Evolutionary conservation across 2,329 filamentous ascomycete species (phyloP), one percentile per base, ranked within the genome.

Genomic region (Aphanoascus verrucosus): DNA sequence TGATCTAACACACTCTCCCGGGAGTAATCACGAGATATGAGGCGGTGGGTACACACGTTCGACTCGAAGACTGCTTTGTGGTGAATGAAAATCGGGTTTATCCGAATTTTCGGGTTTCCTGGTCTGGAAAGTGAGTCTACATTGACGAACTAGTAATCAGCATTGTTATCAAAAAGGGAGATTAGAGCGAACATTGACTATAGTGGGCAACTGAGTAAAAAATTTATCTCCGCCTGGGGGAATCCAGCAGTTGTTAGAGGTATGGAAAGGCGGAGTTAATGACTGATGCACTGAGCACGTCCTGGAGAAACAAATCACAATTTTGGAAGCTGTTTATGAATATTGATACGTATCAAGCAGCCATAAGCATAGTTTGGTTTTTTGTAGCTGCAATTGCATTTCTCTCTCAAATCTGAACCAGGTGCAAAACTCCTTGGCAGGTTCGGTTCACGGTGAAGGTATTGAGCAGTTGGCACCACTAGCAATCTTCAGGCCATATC

Each of bases 11-110:
- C 28, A 15, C 23, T 31, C n/a, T 38, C 32, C 32, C 31, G 12
- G 31, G 3, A 35, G 28, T 28, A 7, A 19, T 15, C 11, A 44
- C 23, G 6, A 31, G 17, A 28, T 15, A 20, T n/a, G 28, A 40
- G 17, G 31, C 19, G 43, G 8, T 38, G 8, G 37, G 19, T 42
- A 53, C 51, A 42, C 51, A 53, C 51, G 32, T 15, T 53, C 28
- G 35, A 28, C 44, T 48, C 14, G 37, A 11, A 49, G 17, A 42
- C 43, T 28, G 17, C 35, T 41, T 5, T 34, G 19, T 38, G 35
- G 37, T 12, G 35, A 48, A 42, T 35, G 31, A 31, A 6, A 8
- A 37, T 23, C 23, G 51, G 44, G 17, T 15, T 15, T 53, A 49
- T 42, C 38, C 51, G 51, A 32, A 20, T 50, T 38, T 11, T 40